phyloP scores from a whole-genome alignment of 2,329 filamentous ascomycete genomes.

The Lachnellula subtilissima region DNA sequence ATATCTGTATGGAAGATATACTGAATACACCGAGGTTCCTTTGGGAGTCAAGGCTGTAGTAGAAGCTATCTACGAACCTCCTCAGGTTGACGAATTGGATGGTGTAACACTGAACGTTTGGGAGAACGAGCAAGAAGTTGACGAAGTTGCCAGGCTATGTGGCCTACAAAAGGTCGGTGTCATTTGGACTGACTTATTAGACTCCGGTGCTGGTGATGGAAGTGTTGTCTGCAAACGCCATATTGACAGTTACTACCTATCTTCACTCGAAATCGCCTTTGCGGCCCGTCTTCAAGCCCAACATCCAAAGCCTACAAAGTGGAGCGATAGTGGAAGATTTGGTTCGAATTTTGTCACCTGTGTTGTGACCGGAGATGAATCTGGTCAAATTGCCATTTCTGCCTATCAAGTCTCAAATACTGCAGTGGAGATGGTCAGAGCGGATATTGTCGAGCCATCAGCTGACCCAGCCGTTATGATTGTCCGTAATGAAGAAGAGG shows the following conservation, averaged over 20 bases:
- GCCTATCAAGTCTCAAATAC: slow-evolving; percentile 95
- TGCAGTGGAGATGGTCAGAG: slow-evolving; percentile 93
- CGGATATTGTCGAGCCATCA: slow-evolving; percentile 91
- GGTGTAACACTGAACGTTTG: slow-evolving; percentile 81
- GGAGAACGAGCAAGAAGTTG: slow-evolving; percentile 77
- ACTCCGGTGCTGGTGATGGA: slow-evolving; percentile 75
- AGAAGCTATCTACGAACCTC: slow-evolving; percentile 94
- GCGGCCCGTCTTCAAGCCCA: slow-evolving; percentile 82
- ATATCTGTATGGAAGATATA: slow-evolving; percentile 85
- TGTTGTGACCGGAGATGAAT: slow-evolving; percentile 86
- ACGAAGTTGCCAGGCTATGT: slow-evolving; percentile 74
- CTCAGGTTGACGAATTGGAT: slow-evolving; percentile 83
- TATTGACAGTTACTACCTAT: slow-evolving; percentile 84
- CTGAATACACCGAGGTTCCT: slow-evolving; percentile 87
- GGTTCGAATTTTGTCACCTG: slow-evolving; percentile 98
- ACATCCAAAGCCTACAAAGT: slow-evolving; percentile 87
- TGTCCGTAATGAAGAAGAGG: slow-evolving; percentile 86
- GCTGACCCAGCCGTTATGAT: slow-evolving; percentile 92
- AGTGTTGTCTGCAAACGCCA: slow-evolving; percentile 92
- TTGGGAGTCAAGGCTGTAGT: slow-evolving; percentile 93
- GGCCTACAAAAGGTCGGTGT: slow-evolving; percentile 86
- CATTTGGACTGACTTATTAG: slow-evolving; percentile 89
- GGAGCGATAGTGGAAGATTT: slow-evolving; percentile 91
- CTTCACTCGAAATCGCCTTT: slow-evolving; percentile 87
- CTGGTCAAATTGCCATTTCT: slow-evolving; percentile 81